Evolutionary conservation across 495 filamentous ascomycete species (phyloP), one percentile per base, ranked within the genome.

Genomic region (Venustampulla echinocandica): DNA sequence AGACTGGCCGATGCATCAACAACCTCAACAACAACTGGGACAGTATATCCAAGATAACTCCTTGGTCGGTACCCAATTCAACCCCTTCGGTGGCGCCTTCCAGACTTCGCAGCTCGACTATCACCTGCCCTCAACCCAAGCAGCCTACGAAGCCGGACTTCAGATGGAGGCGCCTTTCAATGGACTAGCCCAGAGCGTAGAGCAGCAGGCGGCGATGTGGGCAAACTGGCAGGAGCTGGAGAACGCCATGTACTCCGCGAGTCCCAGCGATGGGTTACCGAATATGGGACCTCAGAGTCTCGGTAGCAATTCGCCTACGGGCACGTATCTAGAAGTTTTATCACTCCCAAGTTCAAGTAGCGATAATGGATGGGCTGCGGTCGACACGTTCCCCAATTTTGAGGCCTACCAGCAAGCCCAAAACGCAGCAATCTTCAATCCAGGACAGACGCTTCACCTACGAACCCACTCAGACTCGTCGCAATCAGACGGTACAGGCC

Each of bases 381-480:
- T 92, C 14, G 84, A 90, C 49, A 59, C 69, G 45, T 74, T 69
- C 43, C 68, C 63, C 3, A 70, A 66, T 46, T 70, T 61, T 47
- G 67, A 74, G 17, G 56, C 61, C 21, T 75, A 69, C 36, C 62
- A 69, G 46, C 80, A 60, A 52, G 77, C 62, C 59, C 63, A 68
- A 27, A 69, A 74, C 42, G 67, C 73, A 11, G 76, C 84, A 44
- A 87, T 93, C 47, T 88, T 90, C 66, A 92, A 93, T 60, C 89
- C 89, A 1, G 76, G 79, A 47, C 83, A 93, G 62, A 87, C 85
- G 0, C 68, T 95, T 37, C 89, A 94, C 63, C 68, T 88, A 53
- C 78, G 89, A 39, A 90, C 82, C 42, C 77, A 82, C 53, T 95
- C 89, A 7, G 85, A 90, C 47, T 88, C 87, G 2, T 90, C 89